Percentiles rank a stretch among this genome's conserved stretches.
phyloP scores from a whole-genome alignment of 148 eudicot species.

The Camellia granthamiana region DNA sequence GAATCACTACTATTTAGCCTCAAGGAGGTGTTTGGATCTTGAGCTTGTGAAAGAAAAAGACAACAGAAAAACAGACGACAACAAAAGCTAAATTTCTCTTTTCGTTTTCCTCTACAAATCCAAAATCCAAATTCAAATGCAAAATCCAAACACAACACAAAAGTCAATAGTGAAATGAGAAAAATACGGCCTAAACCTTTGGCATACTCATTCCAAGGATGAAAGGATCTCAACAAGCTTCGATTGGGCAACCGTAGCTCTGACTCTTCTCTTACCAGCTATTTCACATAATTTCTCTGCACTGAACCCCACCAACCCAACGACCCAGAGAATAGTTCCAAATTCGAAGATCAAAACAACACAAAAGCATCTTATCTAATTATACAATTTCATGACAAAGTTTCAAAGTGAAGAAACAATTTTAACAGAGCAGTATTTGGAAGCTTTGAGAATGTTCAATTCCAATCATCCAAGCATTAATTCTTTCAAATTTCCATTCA shows the following conservation, averaged over 20 bases:
- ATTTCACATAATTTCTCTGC: not conserved
- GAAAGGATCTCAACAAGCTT: not conserved
- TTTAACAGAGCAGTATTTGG: not conserved
- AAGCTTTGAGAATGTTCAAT: not conserved
- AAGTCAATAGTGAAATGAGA: no score
- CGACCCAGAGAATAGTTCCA: not conserved
- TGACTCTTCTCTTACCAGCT: not conserved
- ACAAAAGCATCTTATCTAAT: not conserved
- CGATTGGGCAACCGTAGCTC: not conserved
- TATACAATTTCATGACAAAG: constrained; percentile 14
- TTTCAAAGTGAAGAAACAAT: not conserved
- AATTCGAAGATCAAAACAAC: not conserved
- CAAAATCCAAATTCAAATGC: no score
- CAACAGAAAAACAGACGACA: no score
- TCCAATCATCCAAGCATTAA: not conserved
- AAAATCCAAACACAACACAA: no score
- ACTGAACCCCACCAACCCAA: not conserved
- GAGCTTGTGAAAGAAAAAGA: no score
- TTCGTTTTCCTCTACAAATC: no score
- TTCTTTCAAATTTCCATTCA: constrained; percentile 8
- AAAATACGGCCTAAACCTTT: no score
- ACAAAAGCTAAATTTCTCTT: no score
- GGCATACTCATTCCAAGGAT: no score
- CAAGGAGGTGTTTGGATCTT: no score
- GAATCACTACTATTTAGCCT: no score